phyloP scores from a whole-genome alignment of 108 stramenopile genomes.

The Fragilaria radians region DNA sequence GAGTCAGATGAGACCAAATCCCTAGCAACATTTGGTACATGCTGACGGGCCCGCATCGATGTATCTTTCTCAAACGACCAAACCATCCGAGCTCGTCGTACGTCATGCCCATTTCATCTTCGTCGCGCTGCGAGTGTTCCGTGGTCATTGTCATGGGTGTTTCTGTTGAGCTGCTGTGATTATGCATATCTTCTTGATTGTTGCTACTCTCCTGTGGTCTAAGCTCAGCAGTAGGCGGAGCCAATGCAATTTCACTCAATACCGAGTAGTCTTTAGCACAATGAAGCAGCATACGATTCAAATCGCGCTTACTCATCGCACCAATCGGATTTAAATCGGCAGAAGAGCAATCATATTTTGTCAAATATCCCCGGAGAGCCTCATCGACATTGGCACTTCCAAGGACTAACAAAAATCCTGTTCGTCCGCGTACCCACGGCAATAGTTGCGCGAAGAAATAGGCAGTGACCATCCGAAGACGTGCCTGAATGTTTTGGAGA shows the following conservation, averaged over 20 bases:
- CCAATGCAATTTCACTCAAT: constrained; percentile 84
- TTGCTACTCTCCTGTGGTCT: constrained; percentile 53
- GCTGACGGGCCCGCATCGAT: constrained; percentile 88
- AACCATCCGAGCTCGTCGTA: constrained; percentile 94
- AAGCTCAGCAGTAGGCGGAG: constrained; percentile 97
- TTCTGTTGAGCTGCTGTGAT: too few relatives aligned
- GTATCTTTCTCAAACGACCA: constrained; percentile 90
- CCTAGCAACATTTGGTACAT: constrained; percentile 87
- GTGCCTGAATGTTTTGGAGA: constrained; percentile 98
- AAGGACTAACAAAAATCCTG: constrained; percentile 92
- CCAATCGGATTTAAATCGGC: constrained; percentile 99
- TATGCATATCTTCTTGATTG: constrained; percentile 7
- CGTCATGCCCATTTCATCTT: constrained; percentile 99
- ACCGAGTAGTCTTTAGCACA: constrained; percentile 61
- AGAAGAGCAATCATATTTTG: constrained; percentile 98
- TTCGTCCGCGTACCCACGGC: constrained; percentile 87
- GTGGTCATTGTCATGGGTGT: too few relatives aligned
- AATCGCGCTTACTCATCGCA: constrained; percentile 89
- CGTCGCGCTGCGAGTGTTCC: constrained; percentile 89
- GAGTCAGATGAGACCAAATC: constrained; percentile 72
- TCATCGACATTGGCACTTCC: constrained; percentile 99
- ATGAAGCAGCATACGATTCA: constrained; percentile 81
- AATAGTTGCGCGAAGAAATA: constrained; percentile 96
- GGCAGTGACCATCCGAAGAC: constrained; percentile 95
- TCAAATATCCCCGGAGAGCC: constrained; percentile 97